Conservation (phyloP, 495 filamentous ascomycete species). For the Haplographium delicatum region DNA sequence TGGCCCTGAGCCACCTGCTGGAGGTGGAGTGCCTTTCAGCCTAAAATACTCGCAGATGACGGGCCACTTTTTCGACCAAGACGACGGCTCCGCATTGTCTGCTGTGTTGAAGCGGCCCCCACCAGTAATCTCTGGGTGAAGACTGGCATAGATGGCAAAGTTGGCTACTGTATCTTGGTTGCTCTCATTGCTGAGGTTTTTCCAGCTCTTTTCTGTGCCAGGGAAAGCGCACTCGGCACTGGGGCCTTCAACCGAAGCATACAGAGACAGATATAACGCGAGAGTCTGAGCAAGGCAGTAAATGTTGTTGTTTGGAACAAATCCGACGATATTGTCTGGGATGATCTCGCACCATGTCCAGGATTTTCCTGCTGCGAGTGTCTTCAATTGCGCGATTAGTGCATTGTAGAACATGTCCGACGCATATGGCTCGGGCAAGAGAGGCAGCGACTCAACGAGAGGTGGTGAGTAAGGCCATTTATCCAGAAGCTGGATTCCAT, state of each 20-base stretch:
- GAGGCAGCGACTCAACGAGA: constrained; percentile 35
- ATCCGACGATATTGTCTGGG: constrained; percentile 41
- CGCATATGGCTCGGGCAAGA: constrained; percentile 38
- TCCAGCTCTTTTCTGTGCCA: too few relatives aligned
- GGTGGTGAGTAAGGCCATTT: too few relatives aligned
- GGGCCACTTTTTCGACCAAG: constrained; percentile 34
- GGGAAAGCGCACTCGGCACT: too few relatives aligned
- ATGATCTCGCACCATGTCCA: constrained; percentile 42
- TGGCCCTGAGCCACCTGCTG: too few relatives aligned
- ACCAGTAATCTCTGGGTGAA: constrained; percentile 21
- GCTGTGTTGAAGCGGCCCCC: constrained; percentile 32
- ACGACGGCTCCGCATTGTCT: constrained; percentile 24
- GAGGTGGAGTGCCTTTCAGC: constrained; percentile 28
- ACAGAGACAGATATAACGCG: constrained; percentile 34
- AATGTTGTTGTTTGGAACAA: constrained; percentile 35
- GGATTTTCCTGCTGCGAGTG: constrained; percentile 31
- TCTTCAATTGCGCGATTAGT: constrained; percentile 36
- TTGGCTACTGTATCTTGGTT: too few relatives aligned
- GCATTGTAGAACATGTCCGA: constrained; percentile 44
- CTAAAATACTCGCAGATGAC: constrained; percentile 35
- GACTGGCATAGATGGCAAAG: constrained; percentile 35
- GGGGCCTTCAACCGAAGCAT: constrained; percentile 30
- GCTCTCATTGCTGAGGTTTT: too few relatives aligned
- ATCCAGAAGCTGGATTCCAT: too few relatives aligned
- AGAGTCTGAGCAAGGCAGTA: constrained; percentile 39